These are phyloP conservation scores for Corynespora cassiicola DNA, from an alignment of 2,329 filamentous ascomycete species.

Conservation along the genomic window DNA sequence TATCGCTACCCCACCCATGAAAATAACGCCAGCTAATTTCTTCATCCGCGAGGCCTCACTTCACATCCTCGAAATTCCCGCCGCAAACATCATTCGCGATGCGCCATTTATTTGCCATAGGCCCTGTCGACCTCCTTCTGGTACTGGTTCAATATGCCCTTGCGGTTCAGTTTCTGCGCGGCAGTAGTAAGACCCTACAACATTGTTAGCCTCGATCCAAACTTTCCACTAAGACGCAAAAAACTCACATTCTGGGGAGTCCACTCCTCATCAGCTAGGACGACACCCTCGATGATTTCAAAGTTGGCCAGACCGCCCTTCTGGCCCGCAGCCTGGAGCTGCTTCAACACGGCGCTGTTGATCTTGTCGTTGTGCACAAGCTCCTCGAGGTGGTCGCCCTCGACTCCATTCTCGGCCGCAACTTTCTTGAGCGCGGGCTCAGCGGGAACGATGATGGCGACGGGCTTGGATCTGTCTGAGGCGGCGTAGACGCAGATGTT, in stretches of 20 bases:
- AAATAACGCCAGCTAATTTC: too few relatives aligned
- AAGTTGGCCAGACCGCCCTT: slow-evolving; percentile 72
- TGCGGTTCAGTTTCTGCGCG: slow-evolving; percentile 61
- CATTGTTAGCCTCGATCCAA: slow-evolving; percentile 21
- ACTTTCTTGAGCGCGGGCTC: slow-evolving; percentile 64
- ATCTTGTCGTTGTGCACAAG: slow-evolving; percentile 74
- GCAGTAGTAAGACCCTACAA: slow-evolving; percentile 56
- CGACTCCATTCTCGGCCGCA: slow-evolving; percentile 64
- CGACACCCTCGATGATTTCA: slow-evolving; percentile 78
- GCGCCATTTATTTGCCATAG: slow-evolving; percentile 43
- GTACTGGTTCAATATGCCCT: slow-evolving; percentile 57
- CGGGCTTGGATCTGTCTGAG: slow-evolving; percentile 74
- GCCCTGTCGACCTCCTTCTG: slow-evolving; percentile 58
- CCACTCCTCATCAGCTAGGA: slow-evolving; percentile 86
- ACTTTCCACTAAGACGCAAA: background rate
- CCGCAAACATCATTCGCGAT: too few relatives aligned
- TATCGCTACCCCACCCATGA: too few relatives aligned
- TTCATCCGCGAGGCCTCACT: too few relatives aligned
- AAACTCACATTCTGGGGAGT: slow-evolving; percentile 79
- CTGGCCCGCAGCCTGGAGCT: slow-evolving; percentile 70
- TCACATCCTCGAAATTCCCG: too few relatives aligned
- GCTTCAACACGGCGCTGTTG: slow-evolving; percentile 69
- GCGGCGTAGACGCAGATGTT: slow-evolving; percentile 91
- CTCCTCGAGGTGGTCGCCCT: slow-evolving; percentile 69
- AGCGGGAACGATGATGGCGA: slow-evolving; percentile 77